Evolutionary conservation across 495 filamentous ascomycete species (phyloP).

Genomic region (Penicillium psychrofluorescens): DNA sequence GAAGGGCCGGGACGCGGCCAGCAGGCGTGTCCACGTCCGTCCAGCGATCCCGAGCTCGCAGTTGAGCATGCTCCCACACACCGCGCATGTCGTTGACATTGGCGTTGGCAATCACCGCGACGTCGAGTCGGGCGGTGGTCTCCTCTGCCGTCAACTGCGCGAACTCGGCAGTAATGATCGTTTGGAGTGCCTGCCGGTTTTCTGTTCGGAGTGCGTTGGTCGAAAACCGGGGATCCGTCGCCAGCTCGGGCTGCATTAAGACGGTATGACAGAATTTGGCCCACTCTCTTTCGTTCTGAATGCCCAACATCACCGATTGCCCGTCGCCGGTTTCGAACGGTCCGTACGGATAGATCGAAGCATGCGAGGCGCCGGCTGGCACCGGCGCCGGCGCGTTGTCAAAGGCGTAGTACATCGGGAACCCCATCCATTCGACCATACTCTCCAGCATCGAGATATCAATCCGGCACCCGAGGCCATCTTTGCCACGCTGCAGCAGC

Average conservation of each 20-base stretch:
- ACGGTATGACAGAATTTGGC: constrained; percentile 36
- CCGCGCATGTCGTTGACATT: constrained; percentile 44
- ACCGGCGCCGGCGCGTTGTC: constrained; percentile 29
- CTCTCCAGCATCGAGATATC: constrained; percentile 49
- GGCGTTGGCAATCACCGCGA: constrained; percentile 38
- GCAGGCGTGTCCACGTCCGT: constrained; percentile 35
- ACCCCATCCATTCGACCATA: constrained; percentile 50
- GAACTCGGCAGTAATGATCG: constrained; percentile 23
- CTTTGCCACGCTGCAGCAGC: constrained; percentile 36
- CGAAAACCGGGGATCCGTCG: constrained; percentile 26
- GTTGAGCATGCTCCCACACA: constrained; percentile 42
- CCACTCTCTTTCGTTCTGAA: constrained; percentile 50
- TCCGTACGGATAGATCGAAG: constrained; percentile 46
- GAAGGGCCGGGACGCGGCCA: constrained; percentile 32
- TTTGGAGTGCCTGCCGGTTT: constrained; percentile 27
- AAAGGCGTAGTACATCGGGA: constrained; percentile 46
- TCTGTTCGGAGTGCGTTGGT: constrained; percentile 25
- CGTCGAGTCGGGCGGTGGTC: constrained; percentile 23
- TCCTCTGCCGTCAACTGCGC: constrained; percentile 19
- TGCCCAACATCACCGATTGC: constrained; percentile 44
- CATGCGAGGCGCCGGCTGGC: constrained; percentile 41
- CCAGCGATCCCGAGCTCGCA: constrained; percentile 36
- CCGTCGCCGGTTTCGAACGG: constrained; percentile 41
- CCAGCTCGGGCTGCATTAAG: constrained; percentile 19
- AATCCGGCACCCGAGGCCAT: constrained; percentile 34